These are phyloP conservation scores for Kwoniella sp. DNA, from an alignment of 768 basidiomycete species.

Conservation along the genomic window DNA sequence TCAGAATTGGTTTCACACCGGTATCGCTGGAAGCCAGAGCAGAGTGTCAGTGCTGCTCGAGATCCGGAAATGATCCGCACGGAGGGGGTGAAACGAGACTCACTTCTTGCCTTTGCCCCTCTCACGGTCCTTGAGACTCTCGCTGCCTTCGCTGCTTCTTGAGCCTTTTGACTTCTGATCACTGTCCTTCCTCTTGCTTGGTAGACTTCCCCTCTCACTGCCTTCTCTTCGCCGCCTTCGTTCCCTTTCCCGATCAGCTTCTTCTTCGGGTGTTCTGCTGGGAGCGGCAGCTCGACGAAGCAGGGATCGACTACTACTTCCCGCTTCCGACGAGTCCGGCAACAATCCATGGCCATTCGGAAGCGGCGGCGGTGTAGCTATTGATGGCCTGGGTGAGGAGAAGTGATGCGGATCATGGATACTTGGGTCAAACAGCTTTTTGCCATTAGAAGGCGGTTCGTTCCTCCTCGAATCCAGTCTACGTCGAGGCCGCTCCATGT, in stretches of 20 bases:
- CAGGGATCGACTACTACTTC: slow-evolving; percentile 7
- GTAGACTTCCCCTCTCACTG: slow-evolving; percentile 50
- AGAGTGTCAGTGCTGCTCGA: neutral
- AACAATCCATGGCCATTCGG: slow-evolving; percentile 1
- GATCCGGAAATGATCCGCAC: slow-evolving; percentile 10
- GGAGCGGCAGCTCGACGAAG: slow-evolving; percentile 23
- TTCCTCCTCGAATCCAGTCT: slow-evolving; percentile 2
- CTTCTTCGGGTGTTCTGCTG: slow-evolving; percentile 41
- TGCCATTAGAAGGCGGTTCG: slow-evolving; percentile 12
- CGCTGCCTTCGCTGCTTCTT: slow-evolving; percentile 56
- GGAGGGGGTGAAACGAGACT: no score
- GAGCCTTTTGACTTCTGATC: slow-evolving; percentile 45
- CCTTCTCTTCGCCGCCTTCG: slow-evolving; percentile 54
- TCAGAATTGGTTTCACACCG: slow-evolving; percentile 58
- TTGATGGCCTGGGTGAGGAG: slow-evolving; percentile 42
- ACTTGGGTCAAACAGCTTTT: slow-evolving; percentile 67
- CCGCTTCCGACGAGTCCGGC: slow-evolving; percentile 9
- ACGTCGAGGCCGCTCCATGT: slow-evolving; percentile 14
- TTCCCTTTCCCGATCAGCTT: slow-evolving; percentile 54
- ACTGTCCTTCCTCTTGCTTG: slow-evolving; percentile 35
- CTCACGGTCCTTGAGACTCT: slow-evolving; percentile 56
- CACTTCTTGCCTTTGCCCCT: slow-evolving; percentile 56
- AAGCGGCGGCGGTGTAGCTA: slow-evolving; percentile 6
- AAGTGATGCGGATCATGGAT: slow-evolving; percentile 91
- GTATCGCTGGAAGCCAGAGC: slow-evolving; percentile 64